A percentile compares a stretch with the other conserved stretches of the same genome.
Evolutionary conservation across 441 rosid genomes (phyloP).

Genomic region (Codiaeum variegatum): DNA sequence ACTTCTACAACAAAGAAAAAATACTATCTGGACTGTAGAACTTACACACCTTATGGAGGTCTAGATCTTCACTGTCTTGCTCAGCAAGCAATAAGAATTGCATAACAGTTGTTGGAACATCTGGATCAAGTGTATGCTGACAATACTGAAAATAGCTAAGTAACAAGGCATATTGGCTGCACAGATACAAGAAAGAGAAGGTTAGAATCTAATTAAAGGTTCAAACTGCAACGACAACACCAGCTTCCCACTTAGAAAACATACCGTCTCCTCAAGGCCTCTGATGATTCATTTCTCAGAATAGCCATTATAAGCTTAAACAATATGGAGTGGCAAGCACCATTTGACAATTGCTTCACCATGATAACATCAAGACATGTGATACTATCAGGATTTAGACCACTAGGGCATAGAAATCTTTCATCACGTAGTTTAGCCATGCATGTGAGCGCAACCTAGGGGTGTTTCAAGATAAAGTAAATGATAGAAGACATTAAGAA

Average conservation of each 20-base stretch:
- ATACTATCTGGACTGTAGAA: slow-evolving; percentile 18
- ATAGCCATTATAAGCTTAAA: slow-evolving; percentile 87
- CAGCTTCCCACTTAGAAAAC: slow-evolving; percentile 20
- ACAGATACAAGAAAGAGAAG: slow-evolving; percentile 21
- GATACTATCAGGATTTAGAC: slow-evolving; percentile 65
- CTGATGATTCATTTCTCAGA: slow-evolving; percentile 88
- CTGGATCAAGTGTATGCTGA: slow-evolving; percentile 81
- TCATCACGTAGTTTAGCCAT: slow-evolving; percentile 96
- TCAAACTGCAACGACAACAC: slow-evolving; percentile 13
- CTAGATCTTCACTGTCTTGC: slow-evolving; percentile 82
- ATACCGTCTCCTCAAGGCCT: slow-evolving; percentile 96
- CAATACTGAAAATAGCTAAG: slow-evolving; percentile 97
- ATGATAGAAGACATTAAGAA: slow-evolving; percentile 8
- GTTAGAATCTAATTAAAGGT: slow-evolving; percentile 10
- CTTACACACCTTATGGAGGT: slow-evolving; percentile 62
- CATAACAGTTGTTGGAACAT: slow-evolving; percentile 74
- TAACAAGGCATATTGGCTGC: slow-evolving; percentile 91
- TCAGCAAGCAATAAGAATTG: slow-evolving; percentile 75
- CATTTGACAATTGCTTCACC: slow-evolving; percentile 83
- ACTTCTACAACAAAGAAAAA: slow-evolving; percentile 13
- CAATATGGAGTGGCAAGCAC: slow-evolving; percentile 85
- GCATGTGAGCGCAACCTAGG: slow-evolving; percentile 92
- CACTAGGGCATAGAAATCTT: slow-evolving; percentile 64
- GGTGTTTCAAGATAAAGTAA: slow-evolving; percentile 21
- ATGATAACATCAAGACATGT: slow-evolving; percentile 80